Base-by-base conservation (phyloP, 1,284 basidiomycete genomes). In the Limonomyces culmigenus region DNA sequence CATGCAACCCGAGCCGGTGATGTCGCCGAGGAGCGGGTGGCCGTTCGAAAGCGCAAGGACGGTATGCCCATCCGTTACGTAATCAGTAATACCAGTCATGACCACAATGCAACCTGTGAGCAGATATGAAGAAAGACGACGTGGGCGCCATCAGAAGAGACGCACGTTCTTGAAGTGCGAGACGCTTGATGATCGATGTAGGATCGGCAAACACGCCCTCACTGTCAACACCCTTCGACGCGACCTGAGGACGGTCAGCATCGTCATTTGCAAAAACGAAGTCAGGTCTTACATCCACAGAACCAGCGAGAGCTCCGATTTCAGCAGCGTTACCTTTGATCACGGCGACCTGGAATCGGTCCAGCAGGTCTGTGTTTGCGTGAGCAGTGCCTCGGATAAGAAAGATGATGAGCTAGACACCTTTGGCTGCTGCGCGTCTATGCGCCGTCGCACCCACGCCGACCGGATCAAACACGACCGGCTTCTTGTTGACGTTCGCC, bases 321-420 rank as follows among this genome's bases (percentile, higher is more conserved):
- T 97, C 93, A 15, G 74, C 89, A 0, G 88, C 83, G 50, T 97
- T 97, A 4, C 92, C 93, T 55, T 97, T 97, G 58, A 97, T 89
- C 14, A 95, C 78, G 14, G 80, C 81, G 13, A 84, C 74, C 52
- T 96, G 91, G 69, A 83, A 93, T 33, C 67, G 59, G 42, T 83
- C 67, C n/a, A 96, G 58, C 11, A 96, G 65, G 38, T 77, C 83
- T 74, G 19, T 3, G n/a, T n/a, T n/a, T n/a, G n/a, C n/a, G n/a
- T n/a, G n/a, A n/a, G n/a, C n/a, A n/a, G n/a, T n/a, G n/a, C n/a
- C n/a, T n/a, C n/a, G n/a, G n/a, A n/a, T n/a, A n/a, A n/a, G n/a
- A n/a, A n/a, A n/a, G n/a, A n/a, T n/a, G n/a, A n/a, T n/a, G n/a
- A n/a, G n/a, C n/a, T 19, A 43, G 56, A 25, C 41, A 70, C 72